A percentile compares a stretch with the other conserved stretches of the same genome.
Conservation (phyloP, 2,329 filamentous ascomycete genomes). For the Pseudofabraea citricarpa region DNA sequence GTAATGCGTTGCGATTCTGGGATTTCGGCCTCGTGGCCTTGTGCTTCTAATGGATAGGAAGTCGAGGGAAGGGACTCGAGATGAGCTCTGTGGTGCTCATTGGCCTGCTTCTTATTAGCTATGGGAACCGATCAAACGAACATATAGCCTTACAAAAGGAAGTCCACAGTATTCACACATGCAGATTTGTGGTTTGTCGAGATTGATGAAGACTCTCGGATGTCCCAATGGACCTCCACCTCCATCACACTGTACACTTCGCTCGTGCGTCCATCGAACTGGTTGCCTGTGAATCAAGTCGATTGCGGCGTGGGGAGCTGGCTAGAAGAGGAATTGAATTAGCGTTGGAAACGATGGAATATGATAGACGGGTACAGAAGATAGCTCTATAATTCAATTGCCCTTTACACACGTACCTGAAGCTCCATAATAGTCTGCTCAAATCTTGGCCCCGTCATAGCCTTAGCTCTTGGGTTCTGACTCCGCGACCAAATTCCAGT, state of each 20-base stretch:
- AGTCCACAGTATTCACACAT: conserved; percentile 89
- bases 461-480: conserved; percentile 74
- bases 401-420: conserved; percentile 85
- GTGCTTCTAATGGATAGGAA: conserved; percentile 72
- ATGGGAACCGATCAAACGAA: conserved; percentile 1
- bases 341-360: not conserved
- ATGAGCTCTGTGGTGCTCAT: conserved; percentile 81
- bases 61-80: conserved; percentile 78
- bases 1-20: conserved; percentile 53
- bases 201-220: conserved; percentile 94
- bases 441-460: conserved; percentile 92
- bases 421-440: conserved; percentile 93
- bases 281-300: conserved; percentile 95
- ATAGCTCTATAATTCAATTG: too few species aligned
- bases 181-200: conserved; percentile 92
- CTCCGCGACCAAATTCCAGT: conserved; percentile 75
- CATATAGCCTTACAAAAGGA: conserved; percentile 68
- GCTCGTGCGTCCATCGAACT: conserved; percentile 83
- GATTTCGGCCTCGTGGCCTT: conserved; percentile 53
- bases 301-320: conserved; percentile 84
- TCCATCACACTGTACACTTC: conserved; percentile 82
- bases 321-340: conserved; percentile 50
- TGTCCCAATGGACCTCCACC: conserved; percentile 88
- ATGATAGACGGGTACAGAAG: too few species aligned
- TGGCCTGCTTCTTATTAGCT: conserved; percentile 54